Base-by-base conservation (phyloP, 139 green algal species). In the Chlamydomonas urium region DNA sequence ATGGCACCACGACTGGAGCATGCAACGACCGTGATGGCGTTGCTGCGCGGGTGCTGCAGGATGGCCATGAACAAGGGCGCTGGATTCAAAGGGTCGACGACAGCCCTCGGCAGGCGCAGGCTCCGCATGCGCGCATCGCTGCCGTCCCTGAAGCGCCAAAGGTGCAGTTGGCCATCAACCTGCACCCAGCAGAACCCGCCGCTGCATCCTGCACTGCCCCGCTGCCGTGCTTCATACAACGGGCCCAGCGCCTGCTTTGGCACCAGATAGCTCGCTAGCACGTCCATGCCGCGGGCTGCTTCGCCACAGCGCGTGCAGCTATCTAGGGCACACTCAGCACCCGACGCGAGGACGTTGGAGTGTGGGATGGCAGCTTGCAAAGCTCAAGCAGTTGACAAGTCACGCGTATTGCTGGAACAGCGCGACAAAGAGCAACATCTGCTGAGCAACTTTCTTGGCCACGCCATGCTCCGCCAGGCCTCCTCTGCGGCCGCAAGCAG, bases 81-180 rank as follows among this genome's bases (percentile, higher is more conserved):
- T 28, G 62, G 47, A 21, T 47, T 24, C 2, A 23, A 33, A 31
- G 53, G 53, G 24, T 36, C 26, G 28, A 63, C 62, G 17, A 65
- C n/a, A 65, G 50, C 35, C 33, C 62, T 42, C 23, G 57, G 66
- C 26, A 79, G 66, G 4, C 35, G 58, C 29, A 79, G 58, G 8
- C 37, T 38, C 4, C 65, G 57, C 24, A 79, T 23, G 0, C 73
- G 65, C 0, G 73, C 73, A 21, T 79, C 73, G 32, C 66, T 69
- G 34, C 73, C 73, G 42, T 79, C 73, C 2, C 38, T 33, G 31
- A 66, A 71, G n/a, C 65, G 65, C 73, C 73, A 79, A 53, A 79
- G 21, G 38, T 38, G 66, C 21, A 79, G 57, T 29, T 62, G 35
- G 31, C 38, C 10, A 29, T 56, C 56, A n/a, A n/a, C 37, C 1